These are phyloP conservation scores for Bryoglossum gracile DNA, from an alignment of 495 filamentous ascomycete species.

Conservation along the genomic window DNA sequence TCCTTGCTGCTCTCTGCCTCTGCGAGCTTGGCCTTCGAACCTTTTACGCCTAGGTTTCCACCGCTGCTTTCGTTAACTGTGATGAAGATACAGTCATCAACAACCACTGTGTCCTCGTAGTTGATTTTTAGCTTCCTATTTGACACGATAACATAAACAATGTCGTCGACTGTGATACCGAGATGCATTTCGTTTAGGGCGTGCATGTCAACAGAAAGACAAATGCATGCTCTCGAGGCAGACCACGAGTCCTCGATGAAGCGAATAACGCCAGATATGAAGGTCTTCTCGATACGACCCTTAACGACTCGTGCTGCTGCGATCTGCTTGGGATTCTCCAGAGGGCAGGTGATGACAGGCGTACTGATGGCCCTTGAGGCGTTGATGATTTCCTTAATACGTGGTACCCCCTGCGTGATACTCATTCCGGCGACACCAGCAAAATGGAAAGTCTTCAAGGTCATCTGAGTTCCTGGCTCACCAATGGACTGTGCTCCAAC, in stretches of 20 bases:
- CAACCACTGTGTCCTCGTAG: slow-evolving; percentile 43
- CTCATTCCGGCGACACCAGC: slow-evolving; percentile 99
- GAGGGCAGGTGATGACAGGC: slow-evolving; percentile 79
- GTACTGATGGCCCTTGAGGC: slow-evolving; percentile 89
- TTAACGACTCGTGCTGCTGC: slow-evolving; percentile 80
- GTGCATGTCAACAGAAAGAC: slow-evolving; percentile 67
- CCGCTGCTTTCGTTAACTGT: slow-evolving; percentile 28
- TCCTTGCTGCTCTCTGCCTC: slow-evolving; percentile 51
- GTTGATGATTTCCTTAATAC: slow-evolving; percentile 99
- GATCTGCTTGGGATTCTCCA: slow-evolving; percentile 61
- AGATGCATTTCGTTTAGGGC: slow-evolving; percentile 73
- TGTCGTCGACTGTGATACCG: slow-evolving; percentile 60
- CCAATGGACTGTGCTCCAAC: slow-evolving; percentile 97
- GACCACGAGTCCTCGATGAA: slow-evolving; percentile 80
- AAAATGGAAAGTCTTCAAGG: slow-evolving; percentile 99
- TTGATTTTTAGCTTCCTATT: slow-evolving; percentile 72
- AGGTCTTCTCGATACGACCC: slow-evolving; percentile 85
- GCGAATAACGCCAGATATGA: slow-evolving; percentile 62
- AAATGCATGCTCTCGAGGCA: slow-evolving; percentile 61
- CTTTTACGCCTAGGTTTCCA: slow-evolving; percentile 3
- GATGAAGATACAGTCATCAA: slow-evolving; percentile 44
- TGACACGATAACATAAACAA: slow-evolving; percentile 61
- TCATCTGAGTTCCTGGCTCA: slow-evolving; percentile 99
- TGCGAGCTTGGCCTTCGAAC: slow-evolving; percentile 21
- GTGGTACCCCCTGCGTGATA: slow-evolving; percentile 96